Base-by-base conservation (phyloP, 108 stramenopile genomes). In the Seminavis robusta region DNA sequence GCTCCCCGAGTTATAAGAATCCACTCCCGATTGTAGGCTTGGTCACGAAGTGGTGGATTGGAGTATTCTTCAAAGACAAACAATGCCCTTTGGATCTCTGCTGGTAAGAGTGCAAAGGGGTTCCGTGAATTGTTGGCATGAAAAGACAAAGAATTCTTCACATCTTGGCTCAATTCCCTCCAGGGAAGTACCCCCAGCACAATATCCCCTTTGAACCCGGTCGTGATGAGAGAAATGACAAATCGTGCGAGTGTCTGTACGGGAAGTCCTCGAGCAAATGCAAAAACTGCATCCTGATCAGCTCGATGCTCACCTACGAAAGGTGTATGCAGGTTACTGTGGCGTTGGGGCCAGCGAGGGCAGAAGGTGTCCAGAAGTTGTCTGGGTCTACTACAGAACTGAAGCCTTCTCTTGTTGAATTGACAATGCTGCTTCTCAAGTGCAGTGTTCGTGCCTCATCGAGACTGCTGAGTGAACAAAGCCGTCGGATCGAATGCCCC, bases 261-360 rank as follows among this genome's bases (percentile, higher is more conserved):
- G 20, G 23, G 17, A 33, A 63, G 67, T 16, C 67, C 61, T 15
- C 42, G 33, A 3, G 61, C 61, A 9, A 68, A 55, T 20, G 73
- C 66, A 51, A 74, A 62, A 28, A 63, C 33, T n/a, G 67, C 73
- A 53, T 74, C 67, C n/a, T 38, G 41, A 3, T 40, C 17, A 13
- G 65, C 46, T 8, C 65, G 65, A 48, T 73, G 72, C 11, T 40
- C 13, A 21, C 72, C 72, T 23, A 62, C 46, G 1, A 31, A 29
- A 0, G 72, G 71, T n/a, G n/a, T n/a, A n/a, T n/a, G n/a, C n/a
- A n/a, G n/a, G n/a, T n/a, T n/a, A n/a, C n/a, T n/a, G n/a, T n/a
- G n/a, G n/a, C n/a, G n/a, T n/a, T n/a, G n/a, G n/a, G n/a, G n/a
- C n/a, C n/a, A n/a, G n/a, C n/a, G n/a, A n/a, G n/a, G n/a, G n/a